These are phyloP conservation scores for Trametes versicolor DNA, from an alignment of 1,284 basidiomycete species.

Conservation along the genomic window DNA sequence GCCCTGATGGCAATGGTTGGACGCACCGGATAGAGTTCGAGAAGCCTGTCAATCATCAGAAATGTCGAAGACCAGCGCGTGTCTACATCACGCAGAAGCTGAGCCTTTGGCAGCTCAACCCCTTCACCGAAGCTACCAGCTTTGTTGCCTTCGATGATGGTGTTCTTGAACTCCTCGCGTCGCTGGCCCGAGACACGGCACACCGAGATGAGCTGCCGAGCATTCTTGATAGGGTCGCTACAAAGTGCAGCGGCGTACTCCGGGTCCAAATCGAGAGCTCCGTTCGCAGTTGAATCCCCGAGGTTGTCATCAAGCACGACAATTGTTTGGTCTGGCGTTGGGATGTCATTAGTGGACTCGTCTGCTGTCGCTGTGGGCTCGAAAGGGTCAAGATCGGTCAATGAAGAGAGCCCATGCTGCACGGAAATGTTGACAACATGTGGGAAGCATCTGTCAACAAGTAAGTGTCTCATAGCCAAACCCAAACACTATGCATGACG, in stretches of 20 bases:
- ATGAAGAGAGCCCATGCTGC: slow-evolving; percentile 37
- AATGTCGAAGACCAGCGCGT: slow-evolving; percentile 52
- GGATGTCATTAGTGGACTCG: background rate
- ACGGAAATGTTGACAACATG: slow-evolving; percentile 47
- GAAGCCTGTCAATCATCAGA: slow-evolving; percentile 47
- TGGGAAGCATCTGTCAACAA: slow-evolving; percentile 45
- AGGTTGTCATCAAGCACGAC: background rate
- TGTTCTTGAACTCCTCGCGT: slow-evolving; percentile 1
- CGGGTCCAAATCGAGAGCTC: background rate
- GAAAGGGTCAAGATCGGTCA: background rate
- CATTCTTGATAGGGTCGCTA: background rate
- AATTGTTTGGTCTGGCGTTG: background rate
- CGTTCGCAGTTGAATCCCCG: background rate
- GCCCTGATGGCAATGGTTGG: too few relatives aligned
- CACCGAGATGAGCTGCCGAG: background rate
- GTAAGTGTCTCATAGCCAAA: background rate
- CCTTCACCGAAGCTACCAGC: background rate
- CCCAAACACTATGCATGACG: background rate
- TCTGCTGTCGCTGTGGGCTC: background rate
- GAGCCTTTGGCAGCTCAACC: slow-evolving; percentile 1
- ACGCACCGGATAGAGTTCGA: slow-evolving; percentile 6
- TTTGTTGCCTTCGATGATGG: background rate
- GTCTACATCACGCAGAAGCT: slow-evolving; percentile 49
- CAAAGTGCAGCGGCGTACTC: background rate
- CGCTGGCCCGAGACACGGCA: slow-evolving; percentile 7